Evolutionary conservation across 352 stramenopile species (phyloP).

Genomic region (Pythium periplocum): DNA sequence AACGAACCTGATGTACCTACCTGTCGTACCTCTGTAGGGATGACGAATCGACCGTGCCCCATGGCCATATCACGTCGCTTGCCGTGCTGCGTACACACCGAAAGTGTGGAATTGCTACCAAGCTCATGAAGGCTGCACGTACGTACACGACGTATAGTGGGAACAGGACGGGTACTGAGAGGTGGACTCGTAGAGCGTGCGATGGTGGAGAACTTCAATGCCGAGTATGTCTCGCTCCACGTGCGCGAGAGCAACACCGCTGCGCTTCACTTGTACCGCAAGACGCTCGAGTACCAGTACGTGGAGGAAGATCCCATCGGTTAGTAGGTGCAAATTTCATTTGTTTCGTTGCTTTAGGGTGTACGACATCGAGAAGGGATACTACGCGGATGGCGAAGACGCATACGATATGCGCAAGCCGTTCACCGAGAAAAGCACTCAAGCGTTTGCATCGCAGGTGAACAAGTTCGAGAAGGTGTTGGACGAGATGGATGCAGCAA

Average conservation of each 20-base stretch:
- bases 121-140: conserved; percentile 95
- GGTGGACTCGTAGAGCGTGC: conserved; percentile 64
- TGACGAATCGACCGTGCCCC: conserved; percentile 81
- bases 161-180: too few species aligned
- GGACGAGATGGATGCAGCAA: conserved; percentile 51
- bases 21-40: conserved; percentile 28
- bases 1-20: not conserved
- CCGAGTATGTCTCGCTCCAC: conserved; percentile 99
- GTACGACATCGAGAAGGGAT: conserved; percentile 98
- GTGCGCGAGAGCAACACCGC: conserved; percentile 97
- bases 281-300: conserved; percentile 97
- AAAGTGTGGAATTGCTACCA: conserved; percentile 96
- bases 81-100: conserved; percentile 96
- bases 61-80: conserved; percentile 99
- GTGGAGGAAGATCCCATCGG: conserved; percentile 7
- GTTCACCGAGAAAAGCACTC: conserved; percentile 89
- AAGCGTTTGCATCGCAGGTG: conserved; percentile 80
- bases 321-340: not conserved
- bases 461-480: conserved; percentile 81
- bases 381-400: conserved; percentile 99
- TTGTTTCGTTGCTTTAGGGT: conserved; percentile 46
- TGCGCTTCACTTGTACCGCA: conserved; percentile 98
- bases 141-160: conserved; percentile 15
- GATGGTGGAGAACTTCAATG: conserved; percentile 97
- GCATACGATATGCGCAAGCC: conserved; percentile 98